Base-by-base conservation (phyloP, 148 eudicot species). In the Camellia granthamiana region DNA sequence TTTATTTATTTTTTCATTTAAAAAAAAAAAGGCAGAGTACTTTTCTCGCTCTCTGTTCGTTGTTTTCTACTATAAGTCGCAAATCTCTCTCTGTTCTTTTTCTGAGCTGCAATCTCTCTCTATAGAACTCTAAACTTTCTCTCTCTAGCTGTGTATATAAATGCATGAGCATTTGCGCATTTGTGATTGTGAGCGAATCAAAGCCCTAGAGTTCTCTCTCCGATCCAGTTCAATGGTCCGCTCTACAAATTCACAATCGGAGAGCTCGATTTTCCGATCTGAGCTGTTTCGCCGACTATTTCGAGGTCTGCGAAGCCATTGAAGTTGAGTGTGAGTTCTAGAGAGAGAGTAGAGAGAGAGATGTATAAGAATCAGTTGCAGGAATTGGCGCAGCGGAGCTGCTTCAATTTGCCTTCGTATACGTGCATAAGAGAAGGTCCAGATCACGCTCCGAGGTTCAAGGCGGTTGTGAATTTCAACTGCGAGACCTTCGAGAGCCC, bases 341-440 rank as follows among this genome's bases (percentile, higher is more conserved):
- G 66, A 23, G 60, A 46, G 30, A 52, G 44, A 46, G 46, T 63
- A 78, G 72, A 42, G 81, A 55, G 75, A 80, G 75, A 83, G 78
- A 89, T 89, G 91, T 89, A 87, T 65, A 89, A 89, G 91, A 89
- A 89, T 83, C 91, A 87, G 90, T 82, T 89, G 56, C 91, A 89
- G 84, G 91, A 89, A 87, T 76, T 89, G 84, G 91, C 91, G 56
- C 91, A 89, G 74, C 56, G 90, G 80, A 89, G 91, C 84, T 89
- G 91, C 85, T 89, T 89, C 79, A 89, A 89, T 46, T 69, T 89
- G 80, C 91, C 91, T 43, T 83, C 91, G 38, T 89, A 89, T 70
- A 78, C 87, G 19, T 81, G 83, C 65, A 69, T 87, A 16, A 80
- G 90, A 19, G 88, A 89, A 77, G 91, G 91, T 80, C 91, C 91